Evolutionary conservation across 2,329 filamentous ascomycete species (phyloP), one percentile per base, ranked within the genome.

Genomic region (Trichoderma sp.): DNA sequence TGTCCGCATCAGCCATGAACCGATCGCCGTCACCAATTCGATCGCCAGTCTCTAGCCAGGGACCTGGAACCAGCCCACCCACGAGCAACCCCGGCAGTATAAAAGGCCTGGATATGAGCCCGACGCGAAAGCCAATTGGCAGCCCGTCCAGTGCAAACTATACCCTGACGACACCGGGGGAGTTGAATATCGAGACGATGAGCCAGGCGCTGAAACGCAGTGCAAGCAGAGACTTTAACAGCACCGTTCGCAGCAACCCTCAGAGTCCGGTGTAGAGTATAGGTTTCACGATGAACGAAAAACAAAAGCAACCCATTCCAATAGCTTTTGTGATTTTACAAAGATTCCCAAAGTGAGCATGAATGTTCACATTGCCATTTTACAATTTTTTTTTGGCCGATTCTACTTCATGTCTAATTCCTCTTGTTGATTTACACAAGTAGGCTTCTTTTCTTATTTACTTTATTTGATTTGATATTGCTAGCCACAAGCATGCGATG

Each of bases 151-250:
- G 86, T 56, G 85, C 84, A 68, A 85, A 81, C 29, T 81, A 83
- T 68, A 82, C 87, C 64, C 81, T 87, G 16, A 70, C 74, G 52
- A 70, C 75, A 40, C 79, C 84, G 60, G 83, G 83, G 70, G 94
- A 97, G 72, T 83, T 97, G 70, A 93, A 92, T 70, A 92, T 97
- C 72, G 94, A 97, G 83, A 97, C 94, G 4, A 97, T 97, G 94
- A 87, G 91, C 64, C 94, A 97, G 80, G 94, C 93, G 19, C 83
- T 97, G 76, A 86, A 92, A 76, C 91, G 92, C 79, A 97, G 94
- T 16, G 92, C 90, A 56, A 97, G 93, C 79, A 88, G 91, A 21
- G 95, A 97, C 77, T 81, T 60, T 13, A 57, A 97, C 69, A 83
- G 84, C 72, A 82, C 80, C 59, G 77, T 84, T 59, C 82, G 86